These are phyloP conservation scores for Pinus tabuliformis DNA, from an alignment of 75 land plant genomes.

Conservation along the genomic window DNA sequence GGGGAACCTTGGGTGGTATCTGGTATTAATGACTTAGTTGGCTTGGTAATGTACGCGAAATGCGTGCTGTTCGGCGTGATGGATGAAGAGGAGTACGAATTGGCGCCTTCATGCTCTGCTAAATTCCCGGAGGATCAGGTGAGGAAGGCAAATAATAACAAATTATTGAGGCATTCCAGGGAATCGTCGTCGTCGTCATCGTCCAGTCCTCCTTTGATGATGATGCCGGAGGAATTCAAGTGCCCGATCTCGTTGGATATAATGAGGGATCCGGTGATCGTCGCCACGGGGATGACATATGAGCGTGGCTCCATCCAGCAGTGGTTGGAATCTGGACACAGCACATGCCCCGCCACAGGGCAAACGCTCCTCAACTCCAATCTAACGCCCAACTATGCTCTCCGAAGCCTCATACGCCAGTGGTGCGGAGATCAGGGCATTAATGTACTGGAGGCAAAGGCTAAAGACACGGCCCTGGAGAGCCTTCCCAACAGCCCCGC, in stretches of 20 bases:
- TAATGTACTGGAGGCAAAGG: constrained; percentile 20
- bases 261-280: constrained; percentile 85
- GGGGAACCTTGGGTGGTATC: constrained; percentile 17
- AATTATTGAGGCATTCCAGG: too few relatives aligned
- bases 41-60: constrained; percentile 58
- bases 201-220: constrained; percentile 29
- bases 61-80: constrained; percentile 66
- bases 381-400: constrained; percentile 72
- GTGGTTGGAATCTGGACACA: constrained; percentile 84
- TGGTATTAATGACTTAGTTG: constrained; percentile 54
- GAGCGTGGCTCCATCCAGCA: constrained; percentile 63
- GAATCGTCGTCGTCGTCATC: too few relatives aligned
- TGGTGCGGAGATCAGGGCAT: constrained; percentile 63
- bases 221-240: constrained; percentile 13
- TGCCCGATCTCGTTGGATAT: constrained; percentile 83
- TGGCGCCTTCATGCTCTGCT: constrained; percentile 7
- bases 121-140: background rate
- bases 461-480: constrained; percentile 14
- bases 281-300: constrained; percentile 86
- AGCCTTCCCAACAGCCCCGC: constrained; percentile 40
- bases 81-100: constrained; percentile 10
- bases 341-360: constrained; percentile 87
- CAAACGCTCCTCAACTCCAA: constrained; percentile 49
- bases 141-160: too few relatives aligned
- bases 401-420: constrained; percentile 68